Conservation (phyloP, 805 yeast species). For the Candida vartiovaarae region DNA sequence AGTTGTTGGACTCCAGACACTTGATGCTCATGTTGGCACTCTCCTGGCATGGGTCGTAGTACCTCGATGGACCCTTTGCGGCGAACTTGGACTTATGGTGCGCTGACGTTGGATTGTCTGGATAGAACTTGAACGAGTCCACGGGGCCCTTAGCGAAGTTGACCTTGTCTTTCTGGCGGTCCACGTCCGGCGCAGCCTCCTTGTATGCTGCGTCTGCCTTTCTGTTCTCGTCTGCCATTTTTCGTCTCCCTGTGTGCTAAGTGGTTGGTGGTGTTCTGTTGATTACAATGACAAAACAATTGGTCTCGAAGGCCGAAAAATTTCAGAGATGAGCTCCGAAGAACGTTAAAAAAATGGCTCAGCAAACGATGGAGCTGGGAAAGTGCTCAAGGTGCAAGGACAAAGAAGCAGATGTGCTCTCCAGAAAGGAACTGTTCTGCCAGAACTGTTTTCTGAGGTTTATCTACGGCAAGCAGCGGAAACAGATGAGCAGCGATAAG, state of each 20-base stretch:
- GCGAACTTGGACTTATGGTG: constrained; percentile 64
- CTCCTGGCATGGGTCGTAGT: constrained; percentile 89
- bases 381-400: constrained; percentile 38
- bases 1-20: constrained; percentile 74
- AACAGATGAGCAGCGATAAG: constrained; percentile 60
- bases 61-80: constrained; percentile 73
- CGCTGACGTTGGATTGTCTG: constrained; percentile 78
- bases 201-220: constrained; percentile 15
- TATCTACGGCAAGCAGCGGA: constrained; percentile 72
- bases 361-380: neutral
- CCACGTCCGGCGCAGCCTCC: constrained; percentile 19
- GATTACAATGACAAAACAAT: too few relatives aligned
- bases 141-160: constrained; percentile 48
- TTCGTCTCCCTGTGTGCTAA: neutral
- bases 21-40: constrained; percentile 80
- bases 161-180: constrained; percentile 31
- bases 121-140: constrained; percentile 62
- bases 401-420: constrained; percentile 33
- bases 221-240: constrained; percentile 9
- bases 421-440: constrained; percentile 65
- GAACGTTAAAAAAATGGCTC: neutral
- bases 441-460: constrained; percentile 62
- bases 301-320: neutral
- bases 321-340: constrained; percentile 4
- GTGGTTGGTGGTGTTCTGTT: neutral